Conservation (phyloP, 2,329 filamentous ascomycete genomes). For the Penicillium palitans region DNA sequence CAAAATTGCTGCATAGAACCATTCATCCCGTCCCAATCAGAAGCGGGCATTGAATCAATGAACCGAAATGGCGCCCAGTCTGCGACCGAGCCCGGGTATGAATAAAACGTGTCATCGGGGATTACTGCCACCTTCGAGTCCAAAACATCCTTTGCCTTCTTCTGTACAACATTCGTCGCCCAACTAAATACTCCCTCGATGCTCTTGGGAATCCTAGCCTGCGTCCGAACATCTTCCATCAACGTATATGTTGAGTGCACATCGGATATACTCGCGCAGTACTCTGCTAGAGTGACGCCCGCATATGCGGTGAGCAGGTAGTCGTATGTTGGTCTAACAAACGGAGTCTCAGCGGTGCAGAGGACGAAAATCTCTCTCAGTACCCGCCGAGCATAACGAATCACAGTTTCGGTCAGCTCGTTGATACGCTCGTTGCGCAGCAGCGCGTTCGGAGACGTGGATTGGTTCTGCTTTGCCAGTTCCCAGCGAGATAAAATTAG, state of each 20-base stretch:
- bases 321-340: slow-evolving; percentile 10
- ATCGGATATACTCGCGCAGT: slow-evolving; percentile 6
- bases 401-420: slow-evolving; percentile 4
- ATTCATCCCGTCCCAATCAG: slow-evolving; percentile 5
- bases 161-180: slow-evolving; percentile 12
- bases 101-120: slow-evolving; percentile 7
- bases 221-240: slow-evolving; percentile 12
- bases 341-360: slow-evolving; percentile 1
- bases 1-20: slow-evolving; percentile 6
- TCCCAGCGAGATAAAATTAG: slow-evolving; percentile 12
- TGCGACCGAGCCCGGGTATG: slow-evolving; percentile 4
- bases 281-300: slow-evolving; percentile 10
- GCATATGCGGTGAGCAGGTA: slow-evolving; percentile 11
- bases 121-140: slow-evolving; percentile 2
- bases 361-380: slow-evolving; percentile 8
- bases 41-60: slow-evolving; percentile 10
- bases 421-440: not conserved
- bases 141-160: slow-evolving; percentile 7
- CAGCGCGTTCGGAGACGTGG: not conserved
- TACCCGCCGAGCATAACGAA: slow-evolving; percentile 6
- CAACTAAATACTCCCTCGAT: slow-evolving; percentile 11
- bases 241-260: slow-evolving; percentile 12
- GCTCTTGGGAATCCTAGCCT: slow-evolving; percentile 10
- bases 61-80: slow-evolving; percentile 14
- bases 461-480: slow-evolving; percentile 6